These are phyloP conservation scores for Leptographium procerum DNA, from an alignment of 2,329 filamentous ascomycete species.

Conservation along the genomic window DNA sequence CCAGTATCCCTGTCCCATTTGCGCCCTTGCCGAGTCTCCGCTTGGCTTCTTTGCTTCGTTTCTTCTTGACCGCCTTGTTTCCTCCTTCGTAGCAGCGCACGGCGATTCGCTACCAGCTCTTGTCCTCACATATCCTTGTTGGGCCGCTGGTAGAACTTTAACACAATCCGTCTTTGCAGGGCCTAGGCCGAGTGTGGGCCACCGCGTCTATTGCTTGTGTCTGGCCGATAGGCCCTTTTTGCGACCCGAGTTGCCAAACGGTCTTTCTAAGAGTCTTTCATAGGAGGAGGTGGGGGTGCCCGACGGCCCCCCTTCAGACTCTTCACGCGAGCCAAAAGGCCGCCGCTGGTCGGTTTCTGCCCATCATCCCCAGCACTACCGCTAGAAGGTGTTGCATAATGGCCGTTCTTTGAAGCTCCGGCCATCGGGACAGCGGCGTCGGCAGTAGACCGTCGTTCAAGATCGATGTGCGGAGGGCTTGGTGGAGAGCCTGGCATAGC, in stretches of 20 bases:
- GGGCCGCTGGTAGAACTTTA: neutral
- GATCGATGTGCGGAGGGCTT: conserved; percentile 43
- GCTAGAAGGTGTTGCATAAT: neutral
- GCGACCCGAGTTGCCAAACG: conserved; percentile 2
- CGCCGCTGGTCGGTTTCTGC: conserved; percentile 21
- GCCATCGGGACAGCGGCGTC: conserved; percentile 30
- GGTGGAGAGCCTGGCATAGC: conserved; percentile 31
- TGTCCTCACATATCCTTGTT: neutral
- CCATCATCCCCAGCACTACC: neutral
- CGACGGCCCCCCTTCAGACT: conserved; percentile 64
- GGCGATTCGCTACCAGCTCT: neutral
- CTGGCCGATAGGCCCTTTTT: neutral
- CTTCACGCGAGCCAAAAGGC: conserved; percentile 70
- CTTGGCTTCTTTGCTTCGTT: neutral
- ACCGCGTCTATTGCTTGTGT: neutral
- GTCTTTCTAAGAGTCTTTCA: conserved; percentile 14
- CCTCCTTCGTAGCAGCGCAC: neutral
- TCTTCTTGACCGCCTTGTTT: neutral
- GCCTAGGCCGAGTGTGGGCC: neutral
- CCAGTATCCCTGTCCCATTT: neutral
- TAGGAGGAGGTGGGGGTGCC: conserved; percentile 15
- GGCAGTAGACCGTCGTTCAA: conserved; percentile 55
- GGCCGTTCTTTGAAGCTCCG: neutral
- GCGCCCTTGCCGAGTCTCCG: neutral
- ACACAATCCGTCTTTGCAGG: neutral